Evolutionary conservation across 768 basidiomycete species (phyloP), one percentile per base, ranked within the genome.

Genomic region (Tephrocybe sp.): DNA sequence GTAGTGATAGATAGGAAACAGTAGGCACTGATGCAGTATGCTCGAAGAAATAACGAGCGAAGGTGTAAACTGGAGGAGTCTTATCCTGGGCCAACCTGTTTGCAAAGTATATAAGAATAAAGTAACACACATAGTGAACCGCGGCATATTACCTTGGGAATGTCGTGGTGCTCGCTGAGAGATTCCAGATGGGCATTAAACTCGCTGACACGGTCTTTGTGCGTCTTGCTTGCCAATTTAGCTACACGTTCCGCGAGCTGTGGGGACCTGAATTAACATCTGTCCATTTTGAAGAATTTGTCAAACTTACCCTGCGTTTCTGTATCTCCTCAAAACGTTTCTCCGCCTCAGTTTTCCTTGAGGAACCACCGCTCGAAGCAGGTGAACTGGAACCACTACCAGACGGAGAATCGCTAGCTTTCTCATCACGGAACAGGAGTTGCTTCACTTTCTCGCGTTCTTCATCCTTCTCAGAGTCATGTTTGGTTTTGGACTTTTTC

Each of bases 151-250:
- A 85, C 91, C 80, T 95, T 94, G 35, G 92, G 92, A 62, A 94
- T 93, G 66, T 95, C 92, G 68, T 96, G 90, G 77, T 94, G 93
- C 72, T 95, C 92, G 67, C 88, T 90, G 51, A 94, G 78, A 51
- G 81, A 72, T 69, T 95, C 93, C 8, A 97, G 75, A 64, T 94
- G 89, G 20, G 79, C 61, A 63, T 97, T 97, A 62, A 95, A 92
- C 62, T 94, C 92, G 56, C 81, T 84, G 33, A 97, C 93, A 38
- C 93, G 85, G 54, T 97, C 93, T 70, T 97, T 97, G 71, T 97
- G 93, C 5, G 89, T 92, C 72, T 89, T 91, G 61, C 74, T 74
- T 0, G 93, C 92, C 61, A 89, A 62, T 68, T 82, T 89, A 14
- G 80, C 77, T 14, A 95, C 89, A 58, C 81, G 83, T 53, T 84